Evolutionary conservation across 1,284 basidiomycete genomes (phyloP).

Genomic region (Mrakiaceae sp.): DNA sequence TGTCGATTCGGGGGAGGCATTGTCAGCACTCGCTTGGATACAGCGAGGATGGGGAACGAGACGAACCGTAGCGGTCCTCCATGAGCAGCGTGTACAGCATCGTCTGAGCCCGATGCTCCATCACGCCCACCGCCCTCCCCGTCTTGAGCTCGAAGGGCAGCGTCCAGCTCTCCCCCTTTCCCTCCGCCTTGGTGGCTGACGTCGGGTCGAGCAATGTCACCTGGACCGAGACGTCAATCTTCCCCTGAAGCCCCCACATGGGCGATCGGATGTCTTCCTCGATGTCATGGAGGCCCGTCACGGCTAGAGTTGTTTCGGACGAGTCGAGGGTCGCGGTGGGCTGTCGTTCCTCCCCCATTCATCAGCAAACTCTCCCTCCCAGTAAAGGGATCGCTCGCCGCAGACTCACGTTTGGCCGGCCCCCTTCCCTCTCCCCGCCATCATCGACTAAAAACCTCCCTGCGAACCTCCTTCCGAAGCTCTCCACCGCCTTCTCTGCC

Average conservation of each 20-base stretch:
- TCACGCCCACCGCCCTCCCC: conserved; percentile 58
- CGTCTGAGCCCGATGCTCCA: conserved; percentile 95
- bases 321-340: not conserved
- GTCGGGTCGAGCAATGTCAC: conserved; percentile 41
- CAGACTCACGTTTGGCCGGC: conserved; percentile 22
- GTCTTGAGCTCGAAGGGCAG: conserved; percentile 96
- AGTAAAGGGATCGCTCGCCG: not conserved
- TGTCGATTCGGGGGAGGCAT: conserved; percentile 7
- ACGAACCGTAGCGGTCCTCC: conserved; percentile 66
- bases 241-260: conserved; percentile 87
- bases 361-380: not conserved
- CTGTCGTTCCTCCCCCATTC: not conserved
- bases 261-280: conserved; percentile 99
- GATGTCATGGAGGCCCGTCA: conserved; percentile 64
- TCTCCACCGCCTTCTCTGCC: conserved; percentile 26
- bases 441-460: conserved; percentile 18
- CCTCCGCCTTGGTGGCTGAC: conserved; percentile 10
- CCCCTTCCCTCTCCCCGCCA: not conserved
- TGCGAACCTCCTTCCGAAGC: conserved; percentile 29
- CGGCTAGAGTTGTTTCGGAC: conserved; percentile 42
- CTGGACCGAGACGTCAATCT: conserved; percentile 82
- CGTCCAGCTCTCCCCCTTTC: conserved; percentile 28
- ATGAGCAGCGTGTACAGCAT: conserved; percentile 92
- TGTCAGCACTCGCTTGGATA: not conserved
- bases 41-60: not conserved